These are phyloP conservation scores for Glycine latifolia DNA, from an alignment of 306 rosid species.

Conservation along the genomic window DNA sequence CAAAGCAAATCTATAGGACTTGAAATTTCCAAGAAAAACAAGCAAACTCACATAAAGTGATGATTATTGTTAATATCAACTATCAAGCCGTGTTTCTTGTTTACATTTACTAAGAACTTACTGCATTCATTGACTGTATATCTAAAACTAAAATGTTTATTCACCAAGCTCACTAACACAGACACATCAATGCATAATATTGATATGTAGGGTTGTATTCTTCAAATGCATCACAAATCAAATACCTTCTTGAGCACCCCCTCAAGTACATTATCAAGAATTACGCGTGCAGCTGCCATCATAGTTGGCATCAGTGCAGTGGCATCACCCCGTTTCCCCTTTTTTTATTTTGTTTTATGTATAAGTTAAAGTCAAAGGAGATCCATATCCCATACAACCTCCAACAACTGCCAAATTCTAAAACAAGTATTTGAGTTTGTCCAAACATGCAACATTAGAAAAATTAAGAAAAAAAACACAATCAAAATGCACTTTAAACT, in stretches of 20 bases:
- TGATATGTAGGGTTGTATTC: slow-evolving; percentile 17
- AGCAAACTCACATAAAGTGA: slow-evolving; percentile 25
- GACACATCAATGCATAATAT: slow-evolving; percentile 11
- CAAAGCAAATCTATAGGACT: slow-evolving; percentile 10
- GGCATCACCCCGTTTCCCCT: slow-evolving; percentile 90
- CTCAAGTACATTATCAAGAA: slow-evolving; percentile 95
- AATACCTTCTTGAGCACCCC: slow-evolving; percentile 91
- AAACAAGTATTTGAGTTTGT: slow-evolving; percentile 48
- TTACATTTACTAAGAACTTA: background rate
- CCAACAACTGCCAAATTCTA: slow-evolving; percentile 88
- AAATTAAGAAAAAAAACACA: slow-evolving; percentile 3
- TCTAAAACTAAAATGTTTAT: background rate
- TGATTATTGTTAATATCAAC: slow-evolving; percentile 30
- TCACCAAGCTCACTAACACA: slow-evolving; percentile 18
- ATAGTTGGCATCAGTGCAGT: slow-evolving; percentile 78
- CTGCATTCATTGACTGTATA: slow-evolving; percentile 8
- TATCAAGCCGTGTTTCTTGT: slow-evolving; percentile 11
- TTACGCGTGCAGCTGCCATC: slow-evolving; percentile 94
- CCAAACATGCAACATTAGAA: slow-evolving; percentile 41
- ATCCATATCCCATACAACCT: slow-evolving; percentile 90
- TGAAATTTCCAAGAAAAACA: slow-evolving; percentile 36
- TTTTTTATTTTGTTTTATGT: slow-evolving; percentile 89
- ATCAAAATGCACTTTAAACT: slow-evolving; percentile 24
- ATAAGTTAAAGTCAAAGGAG: slow-evolving; percentile 92
- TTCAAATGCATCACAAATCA: slow-evolving; percentile 45